Percentiles rank a stretch among this genome's conserved stretches.
Conservation (phyloP, 768 basidiomycete genomes). For the Leccinum obscurum region DNA sequence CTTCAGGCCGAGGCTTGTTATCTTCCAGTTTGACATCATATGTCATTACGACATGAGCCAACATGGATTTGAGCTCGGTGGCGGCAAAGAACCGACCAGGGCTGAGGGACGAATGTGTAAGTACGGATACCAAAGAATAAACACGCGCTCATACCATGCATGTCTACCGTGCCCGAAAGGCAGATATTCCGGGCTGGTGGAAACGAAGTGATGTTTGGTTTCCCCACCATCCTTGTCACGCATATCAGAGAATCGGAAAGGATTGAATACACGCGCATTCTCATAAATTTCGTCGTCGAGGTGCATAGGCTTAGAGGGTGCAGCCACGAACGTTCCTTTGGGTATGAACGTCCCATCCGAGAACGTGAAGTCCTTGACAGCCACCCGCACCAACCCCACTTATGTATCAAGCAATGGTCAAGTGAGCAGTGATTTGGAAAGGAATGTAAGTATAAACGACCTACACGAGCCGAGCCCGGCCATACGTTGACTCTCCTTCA, state of each 20-base stretch:
- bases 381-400: constrained; percentile 35
- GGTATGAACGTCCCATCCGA: constrained; percentile 34
- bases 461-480: constrained; percentile 10
- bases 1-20: no score
- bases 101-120: background rate
- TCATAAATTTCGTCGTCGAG: constrained; percentile 27
- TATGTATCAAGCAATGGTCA: background rate
- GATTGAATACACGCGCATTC: constrained; percentile 41
- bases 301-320: constrained; percentile 27
- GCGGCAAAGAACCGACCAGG: constrained; percentile 3
- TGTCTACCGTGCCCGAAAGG: background rate
- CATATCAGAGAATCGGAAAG: constrained; percentile 47
- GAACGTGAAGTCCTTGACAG: constrained; percentile 34
- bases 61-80: no score
- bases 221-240: constrained; percentile 36
- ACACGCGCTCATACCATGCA: constrained; percentile 2
- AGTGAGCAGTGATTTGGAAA: background rate
- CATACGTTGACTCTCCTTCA: background rate
- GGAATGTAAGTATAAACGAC: background rate
- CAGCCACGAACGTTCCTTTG: constrained; percentile 24
- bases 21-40: no score
- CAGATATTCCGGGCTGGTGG: background rate
- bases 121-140: background rate
- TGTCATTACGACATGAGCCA: no score
- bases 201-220: background rate